Evolutionary conservation across 1,284 basidiomycete genomes (phyloP), one percentile per base, ranked within the genome.

Genomic region (Ceratobasidium sp.): DNA sequence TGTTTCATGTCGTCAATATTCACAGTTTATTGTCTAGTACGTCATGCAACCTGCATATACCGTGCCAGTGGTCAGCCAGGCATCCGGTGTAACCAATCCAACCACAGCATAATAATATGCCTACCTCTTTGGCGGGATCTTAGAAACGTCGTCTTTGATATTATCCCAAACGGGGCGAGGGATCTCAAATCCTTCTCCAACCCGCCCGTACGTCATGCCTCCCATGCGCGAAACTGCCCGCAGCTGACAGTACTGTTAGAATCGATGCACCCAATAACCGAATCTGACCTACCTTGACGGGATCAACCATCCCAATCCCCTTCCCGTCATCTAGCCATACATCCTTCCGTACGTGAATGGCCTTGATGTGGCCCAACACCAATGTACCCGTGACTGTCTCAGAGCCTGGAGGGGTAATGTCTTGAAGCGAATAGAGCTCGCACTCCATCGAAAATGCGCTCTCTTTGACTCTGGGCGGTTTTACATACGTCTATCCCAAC

Each of bases 391-490:
- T 83, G 47, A 80, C 72, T 32, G 78, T 78, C 38, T 81, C 80
- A 69, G 50, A 76, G 43, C 13, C 20, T 13, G 53, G 65, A 47
- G 42, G 42, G 29, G 40, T 10, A 35, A 68, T 68, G 22, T 58
- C 53, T 15, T 64, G 58, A 42, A 52, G 22, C 6, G 62, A 65
- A 15, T 79, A 60, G 75, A 85, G 85, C 80, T 84, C 83, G 80
- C 90, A 92, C 79, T 92, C 91, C 78, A 92, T 82, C 65, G 85
- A 84, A 70, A 91, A 84, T 1, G 86, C 85, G 71, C 88, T 87
- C 78, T 93, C 91, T 70, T 82, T 84, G 1, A 92, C 89, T 68
- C 88, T 82, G 17, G 89, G 81, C 2, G 88, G 86, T 74, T 85
- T 85, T 60, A 92, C 84, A 43, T 80, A 75, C 35, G 75, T 77